These are phyloP conservation scores for Globisporangium camurandrum DNA, from an alignment of 352 stramenopile species.

Conservation along the genomic window DNA sequence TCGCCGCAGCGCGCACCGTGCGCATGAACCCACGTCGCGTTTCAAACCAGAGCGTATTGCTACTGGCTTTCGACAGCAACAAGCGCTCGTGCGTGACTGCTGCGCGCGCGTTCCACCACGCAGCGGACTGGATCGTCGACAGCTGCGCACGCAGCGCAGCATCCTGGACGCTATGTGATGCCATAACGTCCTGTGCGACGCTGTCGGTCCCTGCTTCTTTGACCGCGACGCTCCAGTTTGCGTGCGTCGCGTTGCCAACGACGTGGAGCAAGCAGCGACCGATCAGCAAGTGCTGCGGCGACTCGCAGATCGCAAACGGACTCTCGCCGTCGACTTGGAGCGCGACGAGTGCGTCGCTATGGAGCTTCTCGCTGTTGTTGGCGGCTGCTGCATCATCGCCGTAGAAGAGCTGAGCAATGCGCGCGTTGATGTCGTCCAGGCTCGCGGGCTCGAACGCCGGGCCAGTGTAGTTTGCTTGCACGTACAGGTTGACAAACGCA, in stretches of 20 bases:
- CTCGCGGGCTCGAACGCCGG: conserved; percentile 50
- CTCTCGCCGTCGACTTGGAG: conserved; percentile 76
- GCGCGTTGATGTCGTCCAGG: conserved; percentile 39
- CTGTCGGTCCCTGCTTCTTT: conserved; percentile 30
- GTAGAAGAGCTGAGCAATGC: conserved; percentile 24
- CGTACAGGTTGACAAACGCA: conserved; percentile 69
- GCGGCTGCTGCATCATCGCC: background rate
- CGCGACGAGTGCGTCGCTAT: conserved; percentile 47
- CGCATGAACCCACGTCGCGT: conserved; percentile 47
- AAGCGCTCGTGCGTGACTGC: conserved; percentile 65
- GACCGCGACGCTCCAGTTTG: conserved; percentile 59
- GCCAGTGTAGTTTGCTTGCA: conserved; percentile 78
- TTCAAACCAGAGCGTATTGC: conserved; percentile 77
- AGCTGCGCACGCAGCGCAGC: conserved; percentile 10
- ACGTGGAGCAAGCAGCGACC: conserved; percentile 61
- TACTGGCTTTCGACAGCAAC: conserved; percentile 49
- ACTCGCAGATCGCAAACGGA: conserved; percentile 75
- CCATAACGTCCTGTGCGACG: conserved; percentile 33
- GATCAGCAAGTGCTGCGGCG: conserved; percentile 58
- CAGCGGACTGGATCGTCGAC: conserved; percentile 28
- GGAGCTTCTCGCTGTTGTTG: conserved; percentile 24
- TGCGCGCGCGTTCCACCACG: conserved; percentile 75
- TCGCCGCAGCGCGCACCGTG: conserved; percentile 26
- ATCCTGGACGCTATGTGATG: conserved; percentile 18
- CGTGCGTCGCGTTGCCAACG: conserved; percentile 42